Conservation (phyloP, 1,139 yeast genomes). For the Meyerozyma guilliermondii region DNA sequence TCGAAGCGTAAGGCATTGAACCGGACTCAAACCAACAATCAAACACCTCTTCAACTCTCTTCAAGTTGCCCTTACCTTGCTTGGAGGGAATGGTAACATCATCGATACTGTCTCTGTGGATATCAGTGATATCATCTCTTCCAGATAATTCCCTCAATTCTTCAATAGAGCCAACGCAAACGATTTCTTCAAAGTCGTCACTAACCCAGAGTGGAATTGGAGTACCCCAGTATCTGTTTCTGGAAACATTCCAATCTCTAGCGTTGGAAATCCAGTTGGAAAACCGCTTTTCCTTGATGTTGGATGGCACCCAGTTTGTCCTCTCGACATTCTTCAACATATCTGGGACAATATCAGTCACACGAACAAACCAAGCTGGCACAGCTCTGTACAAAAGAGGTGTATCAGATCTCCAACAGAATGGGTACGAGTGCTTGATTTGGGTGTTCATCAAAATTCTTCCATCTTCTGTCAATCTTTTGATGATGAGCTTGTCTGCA, state of each 20-base stretch:
- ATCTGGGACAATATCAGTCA: conserved; percentile 78
- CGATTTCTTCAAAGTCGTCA: conserved; percentile 87
- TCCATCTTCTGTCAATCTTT: conserved; percentile 73
- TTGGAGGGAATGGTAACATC: conserved; percentile 91
- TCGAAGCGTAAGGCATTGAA: conserved; percentile 96
- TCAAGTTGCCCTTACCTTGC: conserved; percentile 80
- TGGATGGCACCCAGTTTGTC: conserved; percentile 92
- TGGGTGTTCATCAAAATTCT: conserved; percentile 73
- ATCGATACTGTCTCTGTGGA: conserved; percentile 93
- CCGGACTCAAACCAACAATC: conserved; percentile 99
- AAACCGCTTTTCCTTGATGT: conserved; percentile 89
- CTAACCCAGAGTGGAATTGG: conserved; percentile 98
- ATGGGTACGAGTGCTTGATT: conserved; percentile 93
- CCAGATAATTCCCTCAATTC: conserved; percentile 86
- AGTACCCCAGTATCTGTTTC: conserved; percentile 99
- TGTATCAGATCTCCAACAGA: conserved; percentile 99
- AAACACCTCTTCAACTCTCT: conserved; percentile 93
- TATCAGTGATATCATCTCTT: conserved; percentile 70
- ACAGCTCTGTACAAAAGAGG: conserved; percentile 94
- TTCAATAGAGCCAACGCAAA: conserved; percentile 86
- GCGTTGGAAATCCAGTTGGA: conserved; percentile 98
- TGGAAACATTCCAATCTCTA: conserved; percentile 97
- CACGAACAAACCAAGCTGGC: conserved; percentile 98
- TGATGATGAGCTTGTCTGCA: conserved; percentile 89
- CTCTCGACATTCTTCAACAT: conserved; percentile 81